phyloP scores from a whole-genome alignment of 805 yeast genomes.

The Myxozyma kluyveri region DNA sequence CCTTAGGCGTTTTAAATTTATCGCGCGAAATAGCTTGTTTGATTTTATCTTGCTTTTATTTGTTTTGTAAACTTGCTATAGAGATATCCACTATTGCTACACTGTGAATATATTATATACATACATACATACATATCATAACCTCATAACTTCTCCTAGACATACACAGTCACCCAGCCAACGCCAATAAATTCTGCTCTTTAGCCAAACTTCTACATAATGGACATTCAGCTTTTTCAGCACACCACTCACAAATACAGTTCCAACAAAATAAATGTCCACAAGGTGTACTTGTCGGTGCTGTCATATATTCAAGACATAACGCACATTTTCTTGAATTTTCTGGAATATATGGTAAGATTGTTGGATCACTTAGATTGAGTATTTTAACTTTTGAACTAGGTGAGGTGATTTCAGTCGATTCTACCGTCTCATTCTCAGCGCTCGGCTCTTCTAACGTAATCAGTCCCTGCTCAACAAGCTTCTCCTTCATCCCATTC shows the following conservation, averaged over 20 bases:
- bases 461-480: no score
- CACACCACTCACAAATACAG: slow-evolving; percentile 85
- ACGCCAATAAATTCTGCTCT: slow-evolving; percentile 61
- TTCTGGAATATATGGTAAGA: slow-evolving; percentile 69
- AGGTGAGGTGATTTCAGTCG: no score
- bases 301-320: slow-evolving; percentile 73
- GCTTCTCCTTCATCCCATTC: no score
- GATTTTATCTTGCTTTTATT: background rate
- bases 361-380: slow-evolving; percentile 55
- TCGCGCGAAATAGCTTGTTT: background rate
- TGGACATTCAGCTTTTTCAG: slow-evolving; percentile 86
- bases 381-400: no score
- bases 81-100: no score
- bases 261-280: slow-evolving; percentile 94
- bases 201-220: slow-evolving; percentile 72
- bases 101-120: background rate
- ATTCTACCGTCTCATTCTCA: no score
- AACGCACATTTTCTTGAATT: slow-evolving; percentile 75
- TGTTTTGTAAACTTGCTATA: background rate
- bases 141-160: background rate
- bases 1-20: background rate
- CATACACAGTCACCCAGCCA: slow-evolving; percentile 39
- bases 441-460: no score
- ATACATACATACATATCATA: background rate
- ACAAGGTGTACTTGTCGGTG: slow-evolving; percentile 84